Evolutionary conservation across 2,329 filamentous ascomycete species (phyloP).

Genomic region (Lachnellula cervina): DNA sequence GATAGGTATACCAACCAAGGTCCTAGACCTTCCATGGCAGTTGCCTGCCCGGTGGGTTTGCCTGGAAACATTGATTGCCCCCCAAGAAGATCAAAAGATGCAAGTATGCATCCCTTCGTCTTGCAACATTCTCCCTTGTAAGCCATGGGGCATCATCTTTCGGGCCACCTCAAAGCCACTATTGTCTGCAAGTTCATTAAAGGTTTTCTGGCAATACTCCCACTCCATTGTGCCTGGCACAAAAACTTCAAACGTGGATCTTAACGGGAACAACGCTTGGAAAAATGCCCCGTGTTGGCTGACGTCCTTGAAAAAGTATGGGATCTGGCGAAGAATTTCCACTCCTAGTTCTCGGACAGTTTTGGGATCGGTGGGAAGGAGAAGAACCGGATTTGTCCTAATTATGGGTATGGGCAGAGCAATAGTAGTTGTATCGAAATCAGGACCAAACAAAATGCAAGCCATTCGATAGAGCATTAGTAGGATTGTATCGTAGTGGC

Average conservation of each 20-base stretch:
- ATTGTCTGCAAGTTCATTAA: constrained; percentile 11
- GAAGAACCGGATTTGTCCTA: constrained; percentile 7
- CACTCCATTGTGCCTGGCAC: constrained; percentile 7
- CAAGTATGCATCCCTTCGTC: constrained; percentile 3
- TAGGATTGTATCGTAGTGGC: constrained; percentile 10
- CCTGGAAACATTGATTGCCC: no score
- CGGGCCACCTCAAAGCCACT: constrained; percentile 14
- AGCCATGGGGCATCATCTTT: constrained; percentile 6
- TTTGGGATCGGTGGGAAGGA: constrained; percentile 14
- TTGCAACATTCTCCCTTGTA: constrained; percentile 6
- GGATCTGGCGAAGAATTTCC: constrained; percentile 9
- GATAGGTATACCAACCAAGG: no score
- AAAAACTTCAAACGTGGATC: constrained; percentile 10
- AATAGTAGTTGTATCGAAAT: background rate
- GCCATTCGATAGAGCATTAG: constrained; percentile 10
- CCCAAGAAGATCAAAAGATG: no score
- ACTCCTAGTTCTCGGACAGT: constrained; percentile 10
- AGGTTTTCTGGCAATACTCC: constrained; percentile 6
- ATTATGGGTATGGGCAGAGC: background rate
- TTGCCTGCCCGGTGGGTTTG: no score
- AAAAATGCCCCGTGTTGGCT: constrained; percentile 13
- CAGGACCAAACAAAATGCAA: constrained; percentile 5
- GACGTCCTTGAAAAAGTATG: constrained; percentile 6
- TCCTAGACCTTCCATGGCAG: no score
- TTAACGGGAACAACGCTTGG: constrained; percentile 12